Evolutionary conservation across 2,329 filamentous ascomycete genomes (phyloP), one percentile per base, ranked within the genome.

Genomic region (Cercospora brassicicola): DNA sequence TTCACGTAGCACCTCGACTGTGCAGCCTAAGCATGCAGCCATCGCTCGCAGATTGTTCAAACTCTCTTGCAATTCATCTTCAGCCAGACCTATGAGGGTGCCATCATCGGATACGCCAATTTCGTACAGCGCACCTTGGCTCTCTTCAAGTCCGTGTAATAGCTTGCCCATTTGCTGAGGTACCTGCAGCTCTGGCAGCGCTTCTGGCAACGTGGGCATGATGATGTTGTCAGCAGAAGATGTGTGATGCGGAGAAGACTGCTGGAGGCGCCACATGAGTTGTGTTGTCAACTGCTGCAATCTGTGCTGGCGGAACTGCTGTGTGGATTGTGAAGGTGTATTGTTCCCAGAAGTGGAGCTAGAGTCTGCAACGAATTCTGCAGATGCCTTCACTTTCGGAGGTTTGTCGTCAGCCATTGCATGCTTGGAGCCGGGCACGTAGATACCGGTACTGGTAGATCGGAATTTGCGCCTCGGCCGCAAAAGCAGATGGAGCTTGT

Each of bases 51-150:
- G 81, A 66, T 94, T 97, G 51, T 86, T 87, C 69, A 98, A 84
- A 77, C 93, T 97, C 80, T 98, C 94, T 69, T 94, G 88, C 85
- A 99, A 88, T 79, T 99, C 95, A 76, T 97, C 93, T 71, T 91
- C 89, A 2, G 92, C 91, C 57, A 99, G 83, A 0, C 95, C 95
- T 51, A 97, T 88, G 67, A 99, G 89, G 0, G 91, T 93, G 7
- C 95, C 95, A 81, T 98, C 93, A 78, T 99, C 95, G 30, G 94
- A 91, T 9, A 99, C 93, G 0, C 95, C 95, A 78, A 99, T 96
- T 79, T 99, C 94, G 74, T 99, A 99, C 60, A 98, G 81, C 0
- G 95, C 95, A 4, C 95, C 95, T 72, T 92, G 90, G 15, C 93
- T 97, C 78, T 97, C 94, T 77, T 98, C 94, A 8, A 99, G 82